A percentile compares a stretch with the other conserved stretches of the same genome.
Evolutionary conservation across 2,329 filamentous ascomycete species (phyloP).

Genomic region (Colletotrichum gloeosporioides): DNA sequence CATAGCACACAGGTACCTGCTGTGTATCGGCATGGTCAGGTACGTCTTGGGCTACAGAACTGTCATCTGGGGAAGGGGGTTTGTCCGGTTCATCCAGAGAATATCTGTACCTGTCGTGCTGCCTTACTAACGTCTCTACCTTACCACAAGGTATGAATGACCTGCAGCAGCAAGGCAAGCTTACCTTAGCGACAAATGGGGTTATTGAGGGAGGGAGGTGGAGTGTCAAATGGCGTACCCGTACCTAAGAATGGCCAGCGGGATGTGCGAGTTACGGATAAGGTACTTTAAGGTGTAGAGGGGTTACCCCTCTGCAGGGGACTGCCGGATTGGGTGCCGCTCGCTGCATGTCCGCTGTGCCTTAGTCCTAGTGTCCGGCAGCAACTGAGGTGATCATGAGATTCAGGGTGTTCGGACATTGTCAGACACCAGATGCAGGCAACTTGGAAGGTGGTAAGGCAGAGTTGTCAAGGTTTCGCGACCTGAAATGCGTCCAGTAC

Average conservation of each 20-base stretch:
- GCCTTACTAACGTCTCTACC: not conserved
- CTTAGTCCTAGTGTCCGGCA: not conserved
- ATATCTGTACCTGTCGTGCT: not conserved
- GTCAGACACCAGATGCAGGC: not conserved
- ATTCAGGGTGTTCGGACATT: not conserved
- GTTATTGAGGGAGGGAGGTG: not conserved
- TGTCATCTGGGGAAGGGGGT: not conserved
- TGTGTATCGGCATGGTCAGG: not conserved
- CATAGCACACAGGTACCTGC: not conserved
- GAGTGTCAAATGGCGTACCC: not conserved
- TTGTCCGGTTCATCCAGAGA: not conserved
- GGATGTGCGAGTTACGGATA: conserved; percentile 12
- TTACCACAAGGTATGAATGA: not conserved
- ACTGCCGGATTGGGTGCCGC: not conserved
- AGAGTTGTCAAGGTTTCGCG: not conserved
- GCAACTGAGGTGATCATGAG: not conserved
- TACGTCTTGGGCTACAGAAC: not conserved
- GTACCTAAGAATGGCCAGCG: not conserved
- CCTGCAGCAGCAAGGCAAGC: not conserved
- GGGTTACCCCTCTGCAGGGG: conserved; percentile 12
- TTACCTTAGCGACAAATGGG: not conserved
- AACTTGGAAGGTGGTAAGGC: not conserved
- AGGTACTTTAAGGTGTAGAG: conserved; percentile 6
- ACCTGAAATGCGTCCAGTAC: not conserved
- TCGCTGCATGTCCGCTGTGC: not conserved